phyloP scores from a whole-genome alignment of 345 rosid genomes.

The Linum tenue region DNA sequence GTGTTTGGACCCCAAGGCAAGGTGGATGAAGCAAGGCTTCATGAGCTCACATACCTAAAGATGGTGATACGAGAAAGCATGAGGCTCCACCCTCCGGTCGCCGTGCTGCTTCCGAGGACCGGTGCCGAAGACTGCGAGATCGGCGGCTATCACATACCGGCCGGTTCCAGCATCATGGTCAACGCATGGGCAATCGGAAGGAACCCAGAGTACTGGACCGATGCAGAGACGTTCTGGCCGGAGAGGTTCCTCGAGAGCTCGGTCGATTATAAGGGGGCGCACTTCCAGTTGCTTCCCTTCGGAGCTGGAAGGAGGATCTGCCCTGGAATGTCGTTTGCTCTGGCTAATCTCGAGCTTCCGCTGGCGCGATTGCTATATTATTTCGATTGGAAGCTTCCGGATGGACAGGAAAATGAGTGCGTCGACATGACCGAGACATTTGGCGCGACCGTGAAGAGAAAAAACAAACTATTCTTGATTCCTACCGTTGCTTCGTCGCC shows the following conservation, averaged over 20 bases:
- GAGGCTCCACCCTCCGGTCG: background rate
- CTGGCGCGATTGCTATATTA: constrained; percentile 5
- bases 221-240: background rate
- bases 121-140: background rate
- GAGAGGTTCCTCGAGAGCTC: constrained; percentile 1
- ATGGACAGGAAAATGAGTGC: background rate
- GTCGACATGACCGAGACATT: background rate
- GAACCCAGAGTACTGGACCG: too few relatives aligned
- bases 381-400: constrained; percentile 5
- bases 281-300: background rate
- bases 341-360: background rate
- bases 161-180: background rate
- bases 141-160: constrained; percentile 3
- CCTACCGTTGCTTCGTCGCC: background rate
- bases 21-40: background rate
- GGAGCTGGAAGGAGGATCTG: too few relatives aligned
- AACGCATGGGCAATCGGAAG: background rate
- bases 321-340: too few relatives aligned
- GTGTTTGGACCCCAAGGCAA: background rate
- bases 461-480: constrained; percentile 1
- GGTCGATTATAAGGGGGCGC: background rate
- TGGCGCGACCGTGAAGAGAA: background rate
- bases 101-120: background rate
- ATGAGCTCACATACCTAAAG: background rate
- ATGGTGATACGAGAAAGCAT: constrained; percentile 1